Conservation (phyloP, 345 rosid genomes). For the Conringia planisiliqua region DNA sequence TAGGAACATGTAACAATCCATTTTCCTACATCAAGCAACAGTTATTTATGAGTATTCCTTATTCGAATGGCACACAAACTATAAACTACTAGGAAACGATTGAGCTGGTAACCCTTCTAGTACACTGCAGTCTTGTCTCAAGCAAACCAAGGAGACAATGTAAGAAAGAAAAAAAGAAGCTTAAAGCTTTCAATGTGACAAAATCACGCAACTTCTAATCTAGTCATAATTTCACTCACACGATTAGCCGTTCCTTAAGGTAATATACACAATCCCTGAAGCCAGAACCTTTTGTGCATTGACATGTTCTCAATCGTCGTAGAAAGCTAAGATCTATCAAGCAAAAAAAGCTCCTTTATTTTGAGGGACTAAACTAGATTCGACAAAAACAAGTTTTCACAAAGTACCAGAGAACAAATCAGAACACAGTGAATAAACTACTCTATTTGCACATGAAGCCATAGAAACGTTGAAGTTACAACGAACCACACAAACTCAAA, state of each 20-base stretch:
- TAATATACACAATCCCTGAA: neutral
- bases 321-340: neutral
- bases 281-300: neutral
- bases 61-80: neutral
- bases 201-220: neutral
- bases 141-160: neutral
- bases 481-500: neutral
- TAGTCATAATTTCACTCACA: neutral
- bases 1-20: constrained; percentile 76
- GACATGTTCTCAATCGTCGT: neutral
- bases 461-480: neutral
- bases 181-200: neutral
- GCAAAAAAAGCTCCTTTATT: neutral
- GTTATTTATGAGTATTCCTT: neutral
- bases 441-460: neutral
- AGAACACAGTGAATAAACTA: neutral
- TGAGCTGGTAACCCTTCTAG: neutral
- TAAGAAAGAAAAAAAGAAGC: neutral
- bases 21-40: constrained; percentile 57
- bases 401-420: neutral
- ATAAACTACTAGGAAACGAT: neutral
- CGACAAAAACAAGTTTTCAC: neutral
- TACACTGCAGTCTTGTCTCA: neutral
- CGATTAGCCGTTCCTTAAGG: neutral
- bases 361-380: neutral